phyloP scores from a whole-genome alignment of 352 stramenopile genomes.

The Phytophthora sp. region DNA sequence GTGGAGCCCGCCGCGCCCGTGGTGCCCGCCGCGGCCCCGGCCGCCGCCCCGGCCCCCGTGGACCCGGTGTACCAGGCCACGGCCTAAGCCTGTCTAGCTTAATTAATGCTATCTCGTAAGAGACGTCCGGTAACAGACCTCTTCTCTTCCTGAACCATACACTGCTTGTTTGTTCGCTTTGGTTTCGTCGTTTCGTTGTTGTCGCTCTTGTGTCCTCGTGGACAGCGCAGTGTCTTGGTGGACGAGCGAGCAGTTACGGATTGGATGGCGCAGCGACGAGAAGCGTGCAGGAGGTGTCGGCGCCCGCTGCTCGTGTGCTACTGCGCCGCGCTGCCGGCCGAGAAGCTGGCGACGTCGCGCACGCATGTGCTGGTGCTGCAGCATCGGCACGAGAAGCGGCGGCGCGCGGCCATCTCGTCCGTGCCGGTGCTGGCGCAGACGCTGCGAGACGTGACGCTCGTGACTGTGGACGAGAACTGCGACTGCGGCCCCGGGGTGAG shows the following conservation, averaged over 20 bases:
- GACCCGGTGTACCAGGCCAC: slow-evolving; percentile 57
- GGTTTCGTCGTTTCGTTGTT: neutral
- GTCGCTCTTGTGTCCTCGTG: no score
- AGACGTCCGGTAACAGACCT: slow-evolving; percentile 25
- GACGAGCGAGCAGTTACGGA: neutral
- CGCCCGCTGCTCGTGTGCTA: slow-evolving; percentile 65
- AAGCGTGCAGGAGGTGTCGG: slow-evolving; percentile 46
- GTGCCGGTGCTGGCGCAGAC: slow-evolving; percentile 68
- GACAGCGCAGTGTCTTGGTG: neutral
- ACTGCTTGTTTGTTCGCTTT: neutral
- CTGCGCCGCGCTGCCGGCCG: slow-evolving; percentile 46
- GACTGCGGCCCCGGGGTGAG: slow-evolving; percentile 27
- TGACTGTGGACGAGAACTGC: slow-evolving; percentile 41
- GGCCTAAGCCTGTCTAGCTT: slow-evolving; percentile 45
- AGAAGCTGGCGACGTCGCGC: slow-evolving; percentile 20
- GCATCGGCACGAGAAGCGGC: slow-evolving; percentile 60
- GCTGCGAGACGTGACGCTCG: slow-evolving; percentile 40
- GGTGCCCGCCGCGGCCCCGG: slow-evolving; percentile 40
- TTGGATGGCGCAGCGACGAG: slow-evolving; percentile 35
- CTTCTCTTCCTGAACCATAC: slow-evolving; percentile 43
- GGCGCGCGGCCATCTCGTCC: slow-evolving; percentile 66
- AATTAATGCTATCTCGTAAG: slow-evolving; percentile 39
- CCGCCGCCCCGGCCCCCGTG: slow-evolving; percentile 40
- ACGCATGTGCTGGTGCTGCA: slow-evolving; percentile 72
- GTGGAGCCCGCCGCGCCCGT: slow-evolving; percentile 71